Evolutionary conservation across 2,329 filamentous ascomycete genomes (phyloP).

Genomic region (Pseudogymnoascus pannorum): DNA sequence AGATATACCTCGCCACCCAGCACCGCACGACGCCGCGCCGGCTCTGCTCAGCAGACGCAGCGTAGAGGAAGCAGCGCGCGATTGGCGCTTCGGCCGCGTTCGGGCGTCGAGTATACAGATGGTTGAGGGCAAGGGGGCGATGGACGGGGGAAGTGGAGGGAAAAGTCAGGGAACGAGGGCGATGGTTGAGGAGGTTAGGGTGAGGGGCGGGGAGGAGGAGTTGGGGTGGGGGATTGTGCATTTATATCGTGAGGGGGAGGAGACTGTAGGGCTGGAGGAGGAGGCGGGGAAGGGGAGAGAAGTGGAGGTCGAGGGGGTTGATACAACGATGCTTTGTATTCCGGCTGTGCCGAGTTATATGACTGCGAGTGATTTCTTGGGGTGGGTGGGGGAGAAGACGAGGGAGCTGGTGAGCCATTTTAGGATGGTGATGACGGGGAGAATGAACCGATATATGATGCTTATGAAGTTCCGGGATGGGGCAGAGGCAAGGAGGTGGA

Average conservation of each 20-base stretch:
- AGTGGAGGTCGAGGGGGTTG: conserved; percentile 24
- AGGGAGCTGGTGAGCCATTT: conserved; percentile 85
- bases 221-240: conserved; percentile 90
- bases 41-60: conserved; percentile 17
- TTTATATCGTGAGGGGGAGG: conserved; percentile 78
- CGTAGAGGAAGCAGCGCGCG: conserved; percentile 42
- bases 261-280: conserved; percentile 51
- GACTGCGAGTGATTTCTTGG: conserved; percentile 81
- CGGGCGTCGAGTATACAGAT: conserved; percentile 77
- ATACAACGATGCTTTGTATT: conserved; percentile 75
- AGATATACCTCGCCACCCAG: not conserved
- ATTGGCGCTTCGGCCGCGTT: conserved; percentile 79
- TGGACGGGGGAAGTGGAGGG: conserved; percentile 29
- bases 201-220: conserved; percentile 59
- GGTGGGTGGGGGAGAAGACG: conserved; percentile 84
- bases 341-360: conserved; percentile 92
- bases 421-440: conserved; percentile 82
- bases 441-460: conserved; percentile 88
- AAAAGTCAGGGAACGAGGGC: conserved; percentile 57
- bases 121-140: conserved; percentile 34
- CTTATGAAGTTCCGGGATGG: conserved; percentile 85
- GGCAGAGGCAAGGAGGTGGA: conserved; percentile 69
- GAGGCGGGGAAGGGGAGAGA: conserved; percentile 23
- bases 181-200: conserved; percentile 63
- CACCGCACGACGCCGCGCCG: not conserved